Evolutionary conservation across 2,329 filamentous ascomycete genomes (phyloP).

Genomic region (Aspergillus sp.): DNA sequence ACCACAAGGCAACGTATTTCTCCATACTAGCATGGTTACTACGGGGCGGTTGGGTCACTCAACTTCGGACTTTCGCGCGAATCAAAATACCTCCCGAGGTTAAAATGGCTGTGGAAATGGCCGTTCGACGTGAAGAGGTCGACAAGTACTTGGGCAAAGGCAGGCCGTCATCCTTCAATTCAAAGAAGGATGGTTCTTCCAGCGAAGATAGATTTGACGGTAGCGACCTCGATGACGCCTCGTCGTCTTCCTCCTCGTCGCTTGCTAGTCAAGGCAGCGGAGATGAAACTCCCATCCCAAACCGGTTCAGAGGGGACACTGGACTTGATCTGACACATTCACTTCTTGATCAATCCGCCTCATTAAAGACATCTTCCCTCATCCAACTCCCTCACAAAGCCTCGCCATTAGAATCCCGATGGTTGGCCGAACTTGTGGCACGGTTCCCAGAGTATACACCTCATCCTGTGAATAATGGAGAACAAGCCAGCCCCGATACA

Average conservation of each 20-base stretch:
- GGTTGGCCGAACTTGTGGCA: slow-evolving; percentile 56
- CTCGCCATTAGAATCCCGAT: slow-evolving; percentile 76
- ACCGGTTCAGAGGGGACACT: slow-evolving; percentile 31
- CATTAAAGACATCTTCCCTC: slow-evolving; percentile 60
- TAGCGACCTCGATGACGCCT: slow-evolving; percentile 30
- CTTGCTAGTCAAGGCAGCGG: slow-evolving; percentile 45
- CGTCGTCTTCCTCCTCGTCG: slow-evolving; percentile 45
- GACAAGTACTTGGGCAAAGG: slow-evolving; percentile 42
- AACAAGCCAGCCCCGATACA: slow-evolving; percentile 19
- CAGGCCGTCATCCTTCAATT: slow-evolving; percentile 22
- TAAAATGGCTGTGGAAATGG: slow-evolving; percentile 76
- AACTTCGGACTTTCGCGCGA: slow-evolving; percentile 89
- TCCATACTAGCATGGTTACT: slow-evolving; percentile 92
- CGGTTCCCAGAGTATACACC: slow-evolving; percentile 39
- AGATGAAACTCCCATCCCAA: slow-evolving; percentile 42
- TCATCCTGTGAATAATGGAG: slow-evolving; percentile 17
- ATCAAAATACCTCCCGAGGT: slow-evolving; percentile 83
- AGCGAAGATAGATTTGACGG: slow-evolving; percentile 22
- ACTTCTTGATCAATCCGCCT: slow-evolving; percentile 38
- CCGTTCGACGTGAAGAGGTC: slow-evolving; percentile 69
- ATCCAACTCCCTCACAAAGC: slow-evolving; percentile 80
- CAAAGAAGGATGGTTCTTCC: slow-evolving; percentile 13
- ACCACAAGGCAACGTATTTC: slow-evolving; percentile 85
- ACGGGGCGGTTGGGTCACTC: slow-evolving; percentile 89
- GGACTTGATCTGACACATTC: slow-evolving; percentile 38